Evolutionary conservation across 2,329 filamentous ascomycete genomes (phyloP), one percentile per base, ranked within the genome.

Genomic region (Colletotrichum phormii): DNA sequence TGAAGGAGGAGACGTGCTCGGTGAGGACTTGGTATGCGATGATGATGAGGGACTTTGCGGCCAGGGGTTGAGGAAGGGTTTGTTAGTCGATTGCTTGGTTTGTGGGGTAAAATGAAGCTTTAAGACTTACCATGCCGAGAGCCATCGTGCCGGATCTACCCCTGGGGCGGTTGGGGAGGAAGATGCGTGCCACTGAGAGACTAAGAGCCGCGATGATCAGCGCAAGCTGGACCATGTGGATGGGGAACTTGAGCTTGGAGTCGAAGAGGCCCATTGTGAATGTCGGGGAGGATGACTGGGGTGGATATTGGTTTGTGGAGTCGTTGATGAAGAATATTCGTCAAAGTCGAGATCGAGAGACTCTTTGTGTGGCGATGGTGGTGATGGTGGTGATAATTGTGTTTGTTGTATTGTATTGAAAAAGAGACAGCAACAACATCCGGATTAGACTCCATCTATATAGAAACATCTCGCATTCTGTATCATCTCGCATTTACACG

Each of bases 11-110:
- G 13, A 80, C 74, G 69, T 84, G 81, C 53, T 82, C 80, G 31
- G 81, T 81, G 2, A 84, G 74, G 57, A 86, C 73, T 68, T 85
- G 81, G 73, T 86, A 86, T 9, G 72, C 55, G 71, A 86, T 79
- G 65, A 86, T 77, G 54, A 84, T 71, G 29, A 86, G 75, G 1
- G 82, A 83, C 77, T 86, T 86, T 33, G 79, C 77, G 49, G 75
- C 76, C 80, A 81, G 66, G 18, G 8, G 13, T 37, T 5, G 35
- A 7, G 1, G 24, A 35, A 22, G 1, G 15, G 18, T 8, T n/a
- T 61, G 58, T 71, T 67, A 57, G 55, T 24, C 33, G 8, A 1
- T 42, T 26, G 15, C 31, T 42, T 29, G 31, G 13, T 49, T 8
- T 31, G 26, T 22, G 3, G 18, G 24, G 6, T 53, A 53, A 12